Evolutionary conservation across 495 filamentous ascomycete genomes (phyloP).

Genomic region (Annulohypoxylon stygium): DNA sequence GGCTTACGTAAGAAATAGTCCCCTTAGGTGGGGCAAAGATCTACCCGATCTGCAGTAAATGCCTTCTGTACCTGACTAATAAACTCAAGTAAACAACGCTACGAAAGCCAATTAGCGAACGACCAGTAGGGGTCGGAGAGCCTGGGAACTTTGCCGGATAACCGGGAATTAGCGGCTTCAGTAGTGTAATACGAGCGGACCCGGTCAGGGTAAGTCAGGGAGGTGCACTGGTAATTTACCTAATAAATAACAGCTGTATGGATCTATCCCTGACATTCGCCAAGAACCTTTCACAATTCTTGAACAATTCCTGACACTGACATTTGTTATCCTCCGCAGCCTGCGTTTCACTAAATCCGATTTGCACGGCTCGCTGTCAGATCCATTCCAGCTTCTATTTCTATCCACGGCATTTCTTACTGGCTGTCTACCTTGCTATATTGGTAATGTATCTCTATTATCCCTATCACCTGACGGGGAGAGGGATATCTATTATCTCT

Average conservation of each 20-base stretch:
- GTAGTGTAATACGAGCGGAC: constrained; percentile 5
- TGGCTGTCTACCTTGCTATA: constrained; percentile 6
- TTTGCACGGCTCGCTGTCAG: constrained; percentile 23
- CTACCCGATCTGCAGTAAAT: constrained; percentile 8
- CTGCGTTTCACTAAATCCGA: constrained; percentile 42
- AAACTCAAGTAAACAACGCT: constrained; percentile 10
- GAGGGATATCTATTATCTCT: constrained; percentile 30
- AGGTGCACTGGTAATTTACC: constrained; percentile 2
- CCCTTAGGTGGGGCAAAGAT: neutral
- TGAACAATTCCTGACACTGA: constrained; percentile 22
- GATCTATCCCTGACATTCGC: constrained; percentile 6
- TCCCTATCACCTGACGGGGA: constrained; percentile 27
- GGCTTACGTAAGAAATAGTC: constrained; percentile 5
- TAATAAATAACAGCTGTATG: neutral
- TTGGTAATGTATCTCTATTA: constrained; percentile 34
- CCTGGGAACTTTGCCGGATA: constrained; percentile 2
- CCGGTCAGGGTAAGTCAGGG: neutral
- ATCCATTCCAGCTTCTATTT: constrained; percentile 9
- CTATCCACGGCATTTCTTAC: constrained; percentile 22
- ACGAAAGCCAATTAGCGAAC: constrained; percentile 4
- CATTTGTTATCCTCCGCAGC: constrained; percentile 25
- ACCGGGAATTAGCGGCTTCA: constrained; percentile 1
- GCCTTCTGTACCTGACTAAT: constrained; percentile 9
- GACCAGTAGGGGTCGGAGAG: constrained; percentile 1
- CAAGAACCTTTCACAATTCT: constrained; percentile 23